A percentile compares a stretch with the other conserved stretches of the same genome.
phyloP scores from a whole-genome alignment of 441 rosid species.

The Biscutella laevigata region DNA sequence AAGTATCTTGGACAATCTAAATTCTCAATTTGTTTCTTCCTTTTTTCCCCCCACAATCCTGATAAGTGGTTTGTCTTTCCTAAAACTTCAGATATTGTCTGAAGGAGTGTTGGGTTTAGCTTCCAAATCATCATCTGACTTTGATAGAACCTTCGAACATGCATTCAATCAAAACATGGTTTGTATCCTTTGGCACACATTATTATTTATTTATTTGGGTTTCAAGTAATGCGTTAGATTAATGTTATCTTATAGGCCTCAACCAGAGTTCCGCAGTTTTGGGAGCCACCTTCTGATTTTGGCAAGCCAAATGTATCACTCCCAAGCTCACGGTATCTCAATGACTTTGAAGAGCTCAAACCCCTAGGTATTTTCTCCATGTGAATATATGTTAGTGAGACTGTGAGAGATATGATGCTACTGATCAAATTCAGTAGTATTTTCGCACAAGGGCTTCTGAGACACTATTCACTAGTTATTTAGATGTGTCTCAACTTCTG shows the following conservation, averaged over 20 bases:
- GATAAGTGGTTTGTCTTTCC: slow-evolving; percentile 21
- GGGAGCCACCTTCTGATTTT: slow-evolving; percentile 63
- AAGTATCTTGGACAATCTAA: slow-evolving; percentile 27
- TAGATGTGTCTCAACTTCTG: slow-evolving; percentile 4
- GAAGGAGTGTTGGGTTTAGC: slow-evolving; percentile 62
- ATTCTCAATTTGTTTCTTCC: neutral
- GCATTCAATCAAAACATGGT: slow-evolving; percentile 69
- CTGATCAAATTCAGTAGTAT: neutral
- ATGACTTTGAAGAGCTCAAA: slow-evolving; percentile 92
- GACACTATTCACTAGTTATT: neutral
- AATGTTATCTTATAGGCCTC: slow-evolving; percentile 37
- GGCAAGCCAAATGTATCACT: slow-evolving; percentile 42
- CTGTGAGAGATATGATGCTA: neutral
- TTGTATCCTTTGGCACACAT: slow-evolving; percentile 7
- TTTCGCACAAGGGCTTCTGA: neutral
- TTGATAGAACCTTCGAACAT: slow-evolving; percentile 63
- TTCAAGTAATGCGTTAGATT: slow-evolving; percentile 18
- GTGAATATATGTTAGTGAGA: neutral
- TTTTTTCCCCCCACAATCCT: neutral
- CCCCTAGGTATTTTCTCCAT: slow-evolving; percentile 58
- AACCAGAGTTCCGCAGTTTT: slow-evolving; percentile 75
- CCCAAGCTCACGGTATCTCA: slow-evolving; percentile 82
- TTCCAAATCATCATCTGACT: slow-evolving; percentile 57
- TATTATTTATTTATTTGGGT: slow-evolving; percentile 8
- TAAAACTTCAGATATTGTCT: slow-evolving; percentile 56